Evolutionary conservation across 2,329 filamentous ascomycete genomes (phyloP).

Genomic region (Pseudocercospora eumusae): DNA sequence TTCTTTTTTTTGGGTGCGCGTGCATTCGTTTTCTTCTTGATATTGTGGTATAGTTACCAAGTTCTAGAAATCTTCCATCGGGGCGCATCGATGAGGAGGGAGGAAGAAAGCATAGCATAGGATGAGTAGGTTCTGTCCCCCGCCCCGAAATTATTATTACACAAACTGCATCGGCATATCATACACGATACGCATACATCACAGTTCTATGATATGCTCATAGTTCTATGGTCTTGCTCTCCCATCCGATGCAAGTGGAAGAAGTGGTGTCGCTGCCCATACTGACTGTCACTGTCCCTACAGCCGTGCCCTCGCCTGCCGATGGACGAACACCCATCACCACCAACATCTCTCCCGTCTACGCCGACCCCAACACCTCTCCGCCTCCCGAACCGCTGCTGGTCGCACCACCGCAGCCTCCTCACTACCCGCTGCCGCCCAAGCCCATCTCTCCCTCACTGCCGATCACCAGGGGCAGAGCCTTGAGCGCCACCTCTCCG

Average conservation of each 20-base stretch:
- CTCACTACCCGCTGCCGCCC: constrained; percentile 24
- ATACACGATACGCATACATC: too few species aligned
- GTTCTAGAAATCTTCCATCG: constrained; percentile 6
- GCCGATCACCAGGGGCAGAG: constrained; percentile 51
- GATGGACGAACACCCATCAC: constrained; percentile 30
- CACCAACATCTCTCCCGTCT: constrained; percentile 23
- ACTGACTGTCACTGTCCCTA: constrained; percentile 31
- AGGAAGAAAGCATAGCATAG: constrained; percentile 21
- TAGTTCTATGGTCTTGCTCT: too few species aligned
- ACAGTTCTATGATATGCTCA: too few species aligned
- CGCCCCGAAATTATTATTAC: constrained; percentile 16
- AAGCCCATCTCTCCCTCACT: constrained; percentile 27
- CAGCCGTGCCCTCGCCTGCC: constrained; percentile 34
- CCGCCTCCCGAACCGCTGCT: constrained; percentile 39
- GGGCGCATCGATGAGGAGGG: constrained; percentile 13
- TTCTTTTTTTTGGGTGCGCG: too few species aligned
- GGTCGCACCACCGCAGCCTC: constrained; percentile 35
- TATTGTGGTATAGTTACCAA: too few species aligned
- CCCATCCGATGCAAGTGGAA: constrained; percentile 8
- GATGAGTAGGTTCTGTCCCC: constrained; percentile 21
- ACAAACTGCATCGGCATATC: too few species aligned
- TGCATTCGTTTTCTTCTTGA: background rate
- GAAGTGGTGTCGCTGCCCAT: constrained; percentile 23
- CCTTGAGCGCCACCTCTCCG: constrained; percentile 45
- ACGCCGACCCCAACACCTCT: constrained; percentile 32